Percentiles rank a stretch among this genome's conserved stretches.
Conservation (phyloP, 2,329 filamentous ascomycete species). For the Iodosphaeria phyllophila region DNA sequence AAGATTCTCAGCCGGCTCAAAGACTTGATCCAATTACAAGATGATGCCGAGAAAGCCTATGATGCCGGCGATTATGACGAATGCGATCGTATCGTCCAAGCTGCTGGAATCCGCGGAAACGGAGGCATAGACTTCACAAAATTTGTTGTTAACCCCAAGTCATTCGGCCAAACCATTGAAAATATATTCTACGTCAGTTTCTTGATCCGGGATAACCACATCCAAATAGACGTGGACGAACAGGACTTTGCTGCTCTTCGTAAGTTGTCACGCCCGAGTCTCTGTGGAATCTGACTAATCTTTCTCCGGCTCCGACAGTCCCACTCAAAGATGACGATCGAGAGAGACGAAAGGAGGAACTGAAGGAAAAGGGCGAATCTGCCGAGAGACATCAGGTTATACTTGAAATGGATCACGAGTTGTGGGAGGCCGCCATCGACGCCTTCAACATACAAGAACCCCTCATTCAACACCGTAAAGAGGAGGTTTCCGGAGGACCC, state of each 20-base stretch:
- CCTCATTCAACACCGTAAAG: constrained; percentile 68
- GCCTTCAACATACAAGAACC: constrained; percentile 59
- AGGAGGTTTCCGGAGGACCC: constrained; percentile 30
- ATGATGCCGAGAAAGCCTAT: constrained; percentile 22
- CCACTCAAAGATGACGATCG: constrained; percentile 17
- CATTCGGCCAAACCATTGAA: constrained; percentile 88
- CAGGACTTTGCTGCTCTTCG: constrained; percentile 61
- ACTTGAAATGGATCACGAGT: constrained; percentile 69
- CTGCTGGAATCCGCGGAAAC: constrained; percentile 44
- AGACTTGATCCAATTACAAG: constrained; percentile 26
- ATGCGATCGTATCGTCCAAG: constrained; percentile 36
- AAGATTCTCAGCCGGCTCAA: constrained; percentile 49
- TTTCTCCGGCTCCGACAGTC: constrained; percentile 2
- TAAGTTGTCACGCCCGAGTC: constrained; percentile 32
- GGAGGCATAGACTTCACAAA: constrained; percentile 64
- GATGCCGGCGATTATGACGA: constrained; percentile 28
- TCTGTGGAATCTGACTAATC: constrained; percentile 2
- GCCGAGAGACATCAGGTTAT: constrained; percentile 67
- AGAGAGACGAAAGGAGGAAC: constrained; percentile 26
- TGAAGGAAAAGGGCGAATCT: constrained; percentile 25
- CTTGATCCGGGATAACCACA: constrained; percentile 68
- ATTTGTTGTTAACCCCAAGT: constrained; percentile 76
- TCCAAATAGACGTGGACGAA: constrained; percentile 56
- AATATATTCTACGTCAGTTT: constrained; percentile 97
- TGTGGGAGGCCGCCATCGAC: constrained; percentile 62